Conservation (phyloP, 2,329 filamentous ascomycete genomes). For the Diaporthe helianthi region DNA sequence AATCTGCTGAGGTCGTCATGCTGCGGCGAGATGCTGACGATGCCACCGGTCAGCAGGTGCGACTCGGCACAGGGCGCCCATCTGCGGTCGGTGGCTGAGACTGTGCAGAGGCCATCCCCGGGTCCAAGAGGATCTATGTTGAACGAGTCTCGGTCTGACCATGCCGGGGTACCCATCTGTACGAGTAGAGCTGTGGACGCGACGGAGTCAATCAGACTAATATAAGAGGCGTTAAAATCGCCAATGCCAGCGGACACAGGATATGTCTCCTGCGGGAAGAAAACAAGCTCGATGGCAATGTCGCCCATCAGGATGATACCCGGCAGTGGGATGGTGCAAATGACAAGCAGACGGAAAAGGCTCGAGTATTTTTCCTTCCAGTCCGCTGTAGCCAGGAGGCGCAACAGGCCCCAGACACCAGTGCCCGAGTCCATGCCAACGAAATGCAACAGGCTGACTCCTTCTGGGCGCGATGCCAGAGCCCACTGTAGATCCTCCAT, state of each 20-base stretch:
- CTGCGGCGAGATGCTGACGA: slow-evolving; percentile 24
- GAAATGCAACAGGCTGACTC: slow-evolving; percentile 30
- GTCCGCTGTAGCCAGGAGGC: slow-evolving; percentile 25
- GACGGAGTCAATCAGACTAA: slow-evolving; percentile 6
- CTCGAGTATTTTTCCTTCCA: slow-evolving; percentile 29
- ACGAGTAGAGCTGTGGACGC: slow-evolving; percentile 19
- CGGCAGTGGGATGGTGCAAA: slow-evolving; percentile 20
- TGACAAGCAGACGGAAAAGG: slow-evolving; percentile 24
- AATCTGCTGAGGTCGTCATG: slow-evolving; percentile 8
- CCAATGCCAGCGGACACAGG: slow-evolving; percentile 15
- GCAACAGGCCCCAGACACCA: slow-evolving; percentile 22
- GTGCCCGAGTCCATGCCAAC: slow-evolving; percentile 28
- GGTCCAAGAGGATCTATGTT: slow-evolving; percentile 19
- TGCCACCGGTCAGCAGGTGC: slow-evolving; percentile 17
- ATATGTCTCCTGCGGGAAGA: slow-evolving; percentile 26
- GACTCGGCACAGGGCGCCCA: slow-evolving; percentile 26
- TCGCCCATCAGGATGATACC: slow-evolving; percentile 29
- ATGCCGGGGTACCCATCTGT: slow-evolving; percentile 22
- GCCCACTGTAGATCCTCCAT: slow-evolving; percentile 30
- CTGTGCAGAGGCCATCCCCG: slow-evolving; percentile 15
- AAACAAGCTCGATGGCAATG: slow-evolving; percentile 19
- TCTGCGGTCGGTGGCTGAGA: not conserved
- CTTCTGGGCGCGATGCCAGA: slow-evolving; percentile 25
- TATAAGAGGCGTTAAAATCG: slow-evolving; percentile 22
- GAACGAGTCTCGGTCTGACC: slow-evolving; percentile 22